Conservation (phyloP, 768 basidiomycete genomes). For the Calocybe cyanea region DNA sequence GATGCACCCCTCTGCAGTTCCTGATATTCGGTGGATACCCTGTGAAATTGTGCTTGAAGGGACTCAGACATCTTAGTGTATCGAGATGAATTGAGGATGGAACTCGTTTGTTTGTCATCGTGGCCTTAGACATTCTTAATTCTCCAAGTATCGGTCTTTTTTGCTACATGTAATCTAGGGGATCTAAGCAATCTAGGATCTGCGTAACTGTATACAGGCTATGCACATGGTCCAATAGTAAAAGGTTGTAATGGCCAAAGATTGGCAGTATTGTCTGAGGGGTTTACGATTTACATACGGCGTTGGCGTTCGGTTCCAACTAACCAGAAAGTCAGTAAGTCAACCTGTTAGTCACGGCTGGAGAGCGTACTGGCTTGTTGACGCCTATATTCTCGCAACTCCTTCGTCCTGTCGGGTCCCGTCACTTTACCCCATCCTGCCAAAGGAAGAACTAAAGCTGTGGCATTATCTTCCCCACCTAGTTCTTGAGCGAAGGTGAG, state of each 20-base stretch:
- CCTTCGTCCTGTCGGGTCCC: conserved; percentile 80
- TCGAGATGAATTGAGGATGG: too few relatives aligned
- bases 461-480: conserved; percentile 88
- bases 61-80: conserved; percentile 30
- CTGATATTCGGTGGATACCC: conserved; percentile 71
- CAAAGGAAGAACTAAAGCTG: conserved; percentile 86
- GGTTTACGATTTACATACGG: conserved; percentile 45
- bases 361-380: conserved; percentile 51
- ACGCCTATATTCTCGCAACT: conserved; percentile 76
- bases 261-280: neutral
- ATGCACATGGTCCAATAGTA: too few relatives aligned
- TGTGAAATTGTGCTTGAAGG: conserved; percentile 58
- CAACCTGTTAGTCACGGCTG: conserved; percentile 1
- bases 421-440: conserved; percentile 84
- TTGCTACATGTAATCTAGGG: too few relatives aligned
- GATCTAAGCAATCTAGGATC: too few relatives aligned
- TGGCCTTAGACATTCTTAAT: too few relatives aligned
- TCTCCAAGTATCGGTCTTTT: too few relatives aligned
- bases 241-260: neutral
- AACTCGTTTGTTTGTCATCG: neutral
- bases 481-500: conserved; percentile 85
- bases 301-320: conserved; percentile 65
- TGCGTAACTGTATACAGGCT: too few relatives aligned
- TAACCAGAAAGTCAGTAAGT: conserved; percentile 19
- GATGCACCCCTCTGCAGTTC: conserved; percentile 76